Evolutionary conservation across 352 stramenopile genomes (phyloP), one percentile per base, ranked within the genome.

Genomic region (Phytopythium sindhum): DNA sequence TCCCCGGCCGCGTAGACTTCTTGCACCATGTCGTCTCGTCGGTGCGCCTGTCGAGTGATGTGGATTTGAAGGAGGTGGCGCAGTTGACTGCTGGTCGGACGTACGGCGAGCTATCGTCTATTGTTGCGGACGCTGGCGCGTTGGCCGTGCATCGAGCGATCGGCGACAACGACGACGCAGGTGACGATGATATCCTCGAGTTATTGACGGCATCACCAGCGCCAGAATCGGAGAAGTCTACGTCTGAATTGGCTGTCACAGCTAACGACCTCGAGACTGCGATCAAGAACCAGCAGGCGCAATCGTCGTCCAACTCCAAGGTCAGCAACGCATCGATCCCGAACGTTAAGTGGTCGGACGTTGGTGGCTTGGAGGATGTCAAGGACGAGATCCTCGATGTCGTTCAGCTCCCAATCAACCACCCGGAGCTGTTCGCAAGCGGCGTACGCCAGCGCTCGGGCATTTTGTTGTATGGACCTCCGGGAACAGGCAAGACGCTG

Each of bases 331-430:
- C 77, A 4, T 88, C 78, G 5, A 95, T 95, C 64, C 97, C 98
- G 11, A 97, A 99, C 67, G 93, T 99, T 17, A 98, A 95, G 57
- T 99, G 97, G 97, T 90, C 93, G 54, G 97, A 99, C 72, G 97
- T 99, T 58, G 98, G 98, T 65, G 98, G 98, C 48, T 77, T 99
- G 15, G 97, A 99, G 73, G 93, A 99, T 35, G 97, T 99, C 7
- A 99, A 99, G 72, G 81, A 95, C 44, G 96, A 99, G 72, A 92
- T 99, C 28, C 52, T 95, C 41, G 87, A 95, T 57, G 83, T 95
- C 17, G 87, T 95, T 48, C 87, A 93, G 66, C 69, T 95, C 33
- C 87, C 87, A 21, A 78, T 95, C 59, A 89, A 93, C 59, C 85
- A 95, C 39, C 87, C 87, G 0, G 87, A 95, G 50, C 73, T 95